These are phyloP conservation scores for Austroboletus niveus DNA, from an alignment of 1,284 basidiomycete species.

Conservation along the genomic window DNA sequence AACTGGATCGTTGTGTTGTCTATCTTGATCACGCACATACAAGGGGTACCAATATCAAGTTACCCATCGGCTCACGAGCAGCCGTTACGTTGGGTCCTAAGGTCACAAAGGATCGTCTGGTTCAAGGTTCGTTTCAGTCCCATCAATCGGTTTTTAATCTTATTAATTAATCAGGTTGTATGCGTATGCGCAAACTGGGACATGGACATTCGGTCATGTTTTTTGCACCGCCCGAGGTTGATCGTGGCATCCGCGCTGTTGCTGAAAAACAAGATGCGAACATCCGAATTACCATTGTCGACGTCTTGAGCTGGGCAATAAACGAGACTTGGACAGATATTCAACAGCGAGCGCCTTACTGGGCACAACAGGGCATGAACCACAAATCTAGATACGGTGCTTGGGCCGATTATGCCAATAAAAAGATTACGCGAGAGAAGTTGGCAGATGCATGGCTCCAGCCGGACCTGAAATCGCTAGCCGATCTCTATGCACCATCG, in stretches of 20 bases:
- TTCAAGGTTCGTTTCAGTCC: background rate
- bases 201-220: no score
- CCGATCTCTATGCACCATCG: no score
- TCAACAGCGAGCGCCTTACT: conserved; percentile 9
- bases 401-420: conserved; percentile 36
- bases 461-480: background rate
- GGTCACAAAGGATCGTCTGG: no score
- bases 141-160: background rate
- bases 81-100: no score
- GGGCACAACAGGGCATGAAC: no score
- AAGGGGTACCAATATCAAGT: no score
- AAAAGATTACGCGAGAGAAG: no score
- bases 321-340: conserved; percentile 16
- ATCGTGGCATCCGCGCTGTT: background rate
- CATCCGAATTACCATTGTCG: background rate
- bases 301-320: conserved; percentile 33
- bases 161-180: background rate
- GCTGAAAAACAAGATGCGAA: background rate
- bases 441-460: background rate
- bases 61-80: no score
- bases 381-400: conserved; percentile 6
- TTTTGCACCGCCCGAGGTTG: no score
- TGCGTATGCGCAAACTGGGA: no score
- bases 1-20: no score
- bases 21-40: no score